Evolutionary conservation across 75 land plant species (phyloP).

Genomic region (Ceratopteris richardii): DNA sequence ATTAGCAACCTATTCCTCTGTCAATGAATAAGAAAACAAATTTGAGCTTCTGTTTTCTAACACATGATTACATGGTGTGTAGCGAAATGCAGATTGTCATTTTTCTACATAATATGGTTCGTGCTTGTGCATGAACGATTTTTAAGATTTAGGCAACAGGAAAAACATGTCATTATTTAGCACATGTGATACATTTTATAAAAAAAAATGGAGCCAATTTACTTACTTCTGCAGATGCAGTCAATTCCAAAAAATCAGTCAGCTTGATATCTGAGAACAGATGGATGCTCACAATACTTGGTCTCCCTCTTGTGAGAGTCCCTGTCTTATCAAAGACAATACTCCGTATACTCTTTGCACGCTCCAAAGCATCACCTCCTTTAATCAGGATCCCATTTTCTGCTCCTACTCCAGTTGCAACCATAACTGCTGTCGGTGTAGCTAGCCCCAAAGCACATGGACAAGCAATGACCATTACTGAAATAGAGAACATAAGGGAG

Average conservation of each 20-base stretch:
- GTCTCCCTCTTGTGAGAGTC: slow-evolving; percentile 88
- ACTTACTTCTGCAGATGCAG: slow-evolving; percentile 92
- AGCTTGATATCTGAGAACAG: slow-evolving; percentile 54
- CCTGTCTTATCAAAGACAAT: slow-evolving; percentile 97
- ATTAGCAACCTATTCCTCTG: no score
- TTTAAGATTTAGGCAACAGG: no score
- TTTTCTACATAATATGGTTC: no score
- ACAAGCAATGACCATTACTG: slow-evolving; percentile 83
- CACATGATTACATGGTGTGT: no score
- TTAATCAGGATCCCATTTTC: slow-evolving; percentile 77
- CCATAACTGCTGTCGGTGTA: slow-evolving; percentile 98
- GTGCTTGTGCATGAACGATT: no score
- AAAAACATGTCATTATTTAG: no score
- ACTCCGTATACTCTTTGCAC: slow-evolving; percentile 66
- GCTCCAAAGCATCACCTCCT: slow-evolving; percentile 96
- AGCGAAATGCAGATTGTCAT: no score
- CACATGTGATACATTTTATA: no score
- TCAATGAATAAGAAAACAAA: no score
- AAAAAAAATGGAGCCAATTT: no score
- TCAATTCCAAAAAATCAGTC: slow-evolving; percentile 67
- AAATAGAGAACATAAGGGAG: slow-evolving; percentile 90
- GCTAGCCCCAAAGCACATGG: slow-evolving; percentile 97
- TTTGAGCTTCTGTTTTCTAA: no score
- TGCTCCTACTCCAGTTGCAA: slow-evolving; percentile 95
- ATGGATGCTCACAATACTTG: slow-evolving; percentile 62